These are phyloP conservation scores for Kodamaea fungicola DNA, from an alignment of 1,139 yeast species.

Conservation along the genomic window DNA sequence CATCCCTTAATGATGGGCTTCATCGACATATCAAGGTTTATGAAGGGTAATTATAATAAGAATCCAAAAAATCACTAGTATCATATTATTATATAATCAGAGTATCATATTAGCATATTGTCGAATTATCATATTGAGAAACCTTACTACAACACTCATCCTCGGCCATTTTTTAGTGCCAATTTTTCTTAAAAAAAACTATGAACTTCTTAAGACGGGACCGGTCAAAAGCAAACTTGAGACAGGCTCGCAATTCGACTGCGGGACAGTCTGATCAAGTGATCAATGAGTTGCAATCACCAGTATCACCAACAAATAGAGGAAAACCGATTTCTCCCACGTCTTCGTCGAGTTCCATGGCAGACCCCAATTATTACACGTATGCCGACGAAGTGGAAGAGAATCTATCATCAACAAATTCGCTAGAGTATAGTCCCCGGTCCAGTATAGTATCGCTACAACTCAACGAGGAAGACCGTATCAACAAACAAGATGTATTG, in stretches of 20 bases:
- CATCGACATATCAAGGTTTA: too few species aligned
- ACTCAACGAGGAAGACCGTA: slow-evolving; percentile 1
- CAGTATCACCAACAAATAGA: background rate
- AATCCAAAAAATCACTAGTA: too few species aligned
- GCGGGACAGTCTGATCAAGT: slow-evolving; percentile 13
- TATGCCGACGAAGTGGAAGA: slow-evolving; percentile 11
- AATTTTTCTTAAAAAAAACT: too few species aligned
- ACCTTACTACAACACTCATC: too few species aligned
- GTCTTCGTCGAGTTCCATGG: background rate
- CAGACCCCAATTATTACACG: slow-evolving; percentile 7
- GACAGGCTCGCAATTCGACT: slow-evolving; percentile 4
- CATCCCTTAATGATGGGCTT: too few species aligned
- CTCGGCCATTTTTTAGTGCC: too few species aligned
- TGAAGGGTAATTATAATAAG: too few species aligned
- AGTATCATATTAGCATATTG: too few species aligned
- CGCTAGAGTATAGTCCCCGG: slow-evolving; percentile 13
- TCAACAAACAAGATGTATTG: slow-evolving; percentile 6
- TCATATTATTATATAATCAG: too few species aligned
- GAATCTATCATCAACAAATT: slow-evolving; percentile 1
- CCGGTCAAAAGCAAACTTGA: slow-evolving; percentile 21
- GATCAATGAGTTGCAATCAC: background rate
- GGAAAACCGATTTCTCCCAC: too few species aligned
- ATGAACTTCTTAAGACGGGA: slow-evolving; percentile 33
- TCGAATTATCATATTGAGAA: too few species aligned
- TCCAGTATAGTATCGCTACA: slow-evolving; percentile 15